phyloP scores from a whole-genome alignment of 345 rosid species.

The Xanthoceras sorbifolium region DNA sequence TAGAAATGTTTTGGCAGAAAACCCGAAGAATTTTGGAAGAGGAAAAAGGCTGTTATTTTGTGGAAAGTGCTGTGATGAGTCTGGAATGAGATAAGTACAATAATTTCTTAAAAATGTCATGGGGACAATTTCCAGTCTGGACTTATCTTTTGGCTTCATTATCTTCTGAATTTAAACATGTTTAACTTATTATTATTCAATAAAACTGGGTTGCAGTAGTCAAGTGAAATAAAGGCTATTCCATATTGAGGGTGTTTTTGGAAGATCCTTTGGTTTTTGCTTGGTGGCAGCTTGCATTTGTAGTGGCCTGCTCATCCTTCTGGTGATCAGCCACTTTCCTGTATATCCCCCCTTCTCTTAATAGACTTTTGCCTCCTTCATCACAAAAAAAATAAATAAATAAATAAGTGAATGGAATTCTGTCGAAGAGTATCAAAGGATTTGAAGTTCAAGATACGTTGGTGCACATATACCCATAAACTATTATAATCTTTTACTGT shows the following conservation, averaged over 20 bases:
- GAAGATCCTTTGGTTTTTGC: background rate
- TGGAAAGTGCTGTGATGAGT: too few species aligned
- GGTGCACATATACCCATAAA: background rate
- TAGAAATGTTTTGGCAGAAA: too few species aligned
- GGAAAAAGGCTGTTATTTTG: too few species aligned
- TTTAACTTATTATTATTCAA: background rate
- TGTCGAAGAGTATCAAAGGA: background rate
- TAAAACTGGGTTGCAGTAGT: background rate
- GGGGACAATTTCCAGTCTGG: background rate
- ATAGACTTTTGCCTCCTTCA: too few species aligned
- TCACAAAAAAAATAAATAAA: too few species aligned
- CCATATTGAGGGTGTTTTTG: background rate
- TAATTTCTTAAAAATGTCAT: too few species aligned
- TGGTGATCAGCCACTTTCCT: background rate
- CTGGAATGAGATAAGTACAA: too few species aligned
- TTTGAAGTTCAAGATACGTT: background rate
- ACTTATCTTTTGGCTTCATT: background rate
- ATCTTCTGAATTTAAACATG: background rate
- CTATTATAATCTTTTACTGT: background rate
- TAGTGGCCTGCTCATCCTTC: background rate
- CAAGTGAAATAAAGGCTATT: background rate
- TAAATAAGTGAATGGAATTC: too few species aligned
- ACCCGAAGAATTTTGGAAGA: too few species aligned
- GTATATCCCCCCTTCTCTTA: background rate
- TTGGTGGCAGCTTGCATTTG: background rate